Evolutionary conservation across 345 rosid species (phyloP), one percentile per base, ranked within the genome.

Genomic region (Eucalyptus tenuipes): DNA sequence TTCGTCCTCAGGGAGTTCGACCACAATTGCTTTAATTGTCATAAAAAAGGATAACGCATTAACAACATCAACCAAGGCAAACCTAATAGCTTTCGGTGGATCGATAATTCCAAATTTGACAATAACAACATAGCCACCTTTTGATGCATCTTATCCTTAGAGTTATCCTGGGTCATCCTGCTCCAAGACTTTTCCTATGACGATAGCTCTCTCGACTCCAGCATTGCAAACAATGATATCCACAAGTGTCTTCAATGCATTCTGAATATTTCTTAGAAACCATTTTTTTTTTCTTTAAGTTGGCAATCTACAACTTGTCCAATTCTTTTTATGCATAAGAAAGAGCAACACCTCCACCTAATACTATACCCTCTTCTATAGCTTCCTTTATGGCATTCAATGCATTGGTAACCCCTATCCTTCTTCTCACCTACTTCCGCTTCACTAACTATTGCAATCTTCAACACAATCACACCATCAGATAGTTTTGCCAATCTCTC

Each of bases 401-500:
- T 37, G 99, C 99, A 94, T 98, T 97, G 1, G 96, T 98, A 80
- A 98, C 99, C 91, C 99, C 48, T 94, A 86, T 97, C 99, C 91
- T 97, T 97, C 94, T 94, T 98, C 92, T 98, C 98, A 85, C 95
- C 75, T 87, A 98, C 98, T 92, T 98, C 99, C 48, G 95, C 89
- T 94, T 98, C 99, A 90, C 99, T 98, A 27, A 99, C 99, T 91
- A 99, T 99, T 84, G 99, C 99, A 89, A 98, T 95, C 99, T 98
- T 98, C 88, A 98, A 91, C n/a, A 97, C 99, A 61, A 98, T 99
- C 89, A 98, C 96, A 87, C 99, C 97, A 85, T 98, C 98, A 84
- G 99, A 98, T 33, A 98, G 96, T 92, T 97, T 98, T 6, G 98
- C 99, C 86, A 98, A 89, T 91, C 99, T 94, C 88, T 98, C 99